phyloP scores from a whole-genome alignment of 1,284 basidiomycete species.

The Coniophora puteana region DNA sequence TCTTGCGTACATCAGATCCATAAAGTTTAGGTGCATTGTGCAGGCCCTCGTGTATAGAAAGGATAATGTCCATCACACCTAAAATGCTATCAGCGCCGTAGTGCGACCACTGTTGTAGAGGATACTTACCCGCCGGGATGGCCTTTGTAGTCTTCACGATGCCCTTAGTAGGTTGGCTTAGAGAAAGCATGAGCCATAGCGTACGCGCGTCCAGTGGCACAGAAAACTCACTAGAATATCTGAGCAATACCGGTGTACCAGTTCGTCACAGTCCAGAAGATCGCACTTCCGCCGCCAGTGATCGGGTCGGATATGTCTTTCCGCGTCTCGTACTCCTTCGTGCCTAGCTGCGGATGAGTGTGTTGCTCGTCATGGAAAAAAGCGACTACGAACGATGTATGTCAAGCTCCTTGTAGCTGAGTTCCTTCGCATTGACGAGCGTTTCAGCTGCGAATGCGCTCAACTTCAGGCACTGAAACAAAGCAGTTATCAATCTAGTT shows the following conservation, averaged over 20 bases:
- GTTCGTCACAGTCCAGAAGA: conserved; percentile 49
- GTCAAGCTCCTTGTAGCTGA: conserved; percentile 42
- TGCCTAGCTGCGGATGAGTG: conserved; percentile 29
- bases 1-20: conserved; percentile 37
- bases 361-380: background rate
- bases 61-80: conserved; percentile 42
- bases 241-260: conserved; percentile 41
- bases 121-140: conserved; percentile 32
- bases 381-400: conserved; percentile 38
- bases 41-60: conserved; percentile 42
- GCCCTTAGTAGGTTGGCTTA: conserved; percentile 36
- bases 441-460: conserved; percentile 52
- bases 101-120: background rate
- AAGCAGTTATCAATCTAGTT: too few relatives aligned
- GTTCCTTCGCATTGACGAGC: conserved; percentile 39
- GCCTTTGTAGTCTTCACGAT: conserved; percentile 43
- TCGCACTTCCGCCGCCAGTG: conserved; percentile 42
- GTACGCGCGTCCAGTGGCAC: background rate
- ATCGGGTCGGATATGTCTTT: conserved; percentile 39
- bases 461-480: conserved; percentile 46
- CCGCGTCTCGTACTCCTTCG: conserved; percentile 48
- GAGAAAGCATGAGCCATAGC: background rate
- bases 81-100: background rate
- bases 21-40: conserved; percentile 42
- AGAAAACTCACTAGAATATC: conserved; percentile 19